These are phyloP conservation scores for Arthromyces matolae DNA, from an alignment of 768 basidiomycete genomes.

Conservation along the genomic window DNA sequence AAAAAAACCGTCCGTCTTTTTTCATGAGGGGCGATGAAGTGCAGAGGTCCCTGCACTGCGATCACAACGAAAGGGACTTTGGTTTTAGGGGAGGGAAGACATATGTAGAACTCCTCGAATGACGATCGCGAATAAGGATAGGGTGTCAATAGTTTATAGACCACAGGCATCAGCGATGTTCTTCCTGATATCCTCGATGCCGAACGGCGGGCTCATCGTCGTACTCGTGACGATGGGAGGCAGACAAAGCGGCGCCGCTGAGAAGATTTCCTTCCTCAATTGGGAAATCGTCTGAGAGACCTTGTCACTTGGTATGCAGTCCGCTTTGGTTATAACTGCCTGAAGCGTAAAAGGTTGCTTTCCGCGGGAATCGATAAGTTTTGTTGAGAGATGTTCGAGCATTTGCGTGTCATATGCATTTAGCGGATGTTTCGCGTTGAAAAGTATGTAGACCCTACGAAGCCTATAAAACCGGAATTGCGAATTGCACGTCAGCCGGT, in stretches of 20 bases:
- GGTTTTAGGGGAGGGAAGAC: too few relatives aligned
- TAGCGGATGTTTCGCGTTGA: slow-evolving; percentile 66
- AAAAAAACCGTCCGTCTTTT: too few relatives aligned
- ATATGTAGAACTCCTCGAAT: too few relatives aligned
- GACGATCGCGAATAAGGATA: not conserved
- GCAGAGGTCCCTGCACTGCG: too few relatives aligned
- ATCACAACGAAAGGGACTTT: too few relatives aligned
- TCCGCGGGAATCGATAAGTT: slow-evolving; percentile 36
- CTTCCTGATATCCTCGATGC: slow-evolving; percentile 51
- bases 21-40: too few relatives aligned
- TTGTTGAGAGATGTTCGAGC: slow-evolving; percentile 49
- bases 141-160: slow-evolving; percentile 18
- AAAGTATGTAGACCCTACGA: slow-evolving; percentile 63
- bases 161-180: slow-evolving; percentile 63
- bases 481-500: not conserved
- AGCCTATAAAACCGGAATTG: too few relatives aligned
- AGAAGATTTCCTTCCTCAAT: slow-evolving; percentile 50
- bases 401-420: slow-evolving; percentile 55
- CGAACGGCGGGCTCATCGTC: slow-evolving; percentile 46
- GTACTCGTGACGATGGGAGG: slow-evolving; percentile 60
- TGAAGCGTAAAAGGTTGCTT: slow-evolving; percentile 57
- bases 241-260: slow-evolving; percentile 57
- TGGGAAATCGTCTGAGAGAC: slow-evolving; percentile 33
- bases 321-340: slow-evolving; percentile 69
- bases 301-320: slow-evolving; percentile 39